Evolutionary conservation across 2,329 filamentous ascomycete species (phyloP), one percentile per base, ranked within the genome.

Genomic region (Colletotrichum viniferum): DNA sequence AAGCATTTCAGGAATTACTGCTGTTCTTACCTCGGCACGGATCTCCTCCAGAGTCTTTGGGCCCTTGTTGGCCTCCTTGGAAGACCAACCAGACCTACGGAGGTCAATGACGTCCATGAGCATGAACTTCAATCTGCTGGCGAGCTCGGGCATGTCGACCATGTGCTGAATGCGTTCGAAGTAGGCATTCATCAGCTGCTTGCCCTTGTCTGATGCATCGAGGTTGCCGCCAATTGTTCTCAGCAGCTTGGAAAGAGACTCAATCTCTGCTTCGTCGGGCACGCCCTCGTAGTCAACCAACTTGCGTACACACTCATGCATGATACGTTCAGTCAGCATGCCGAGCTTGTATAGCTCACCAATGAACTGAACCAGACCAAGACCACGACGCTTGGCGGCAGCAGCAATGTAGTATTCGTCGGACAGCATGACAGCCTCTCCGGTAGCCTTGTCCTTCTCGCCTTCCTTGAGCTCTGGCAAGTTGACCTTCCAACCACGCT

Each of bases 271-370:
- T 87, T 99, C 97, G 80, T 99, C 97, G 60, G 97, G 97, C 76
- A 95, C 88, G 77, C 95, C 96, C 82, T 96, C 94, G 85, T 97
- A 98, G 86, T 99, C 96, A 79, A 99, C 95, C 78, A 99, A 91
- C 86, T 98, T 98, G 88, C 96, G 94, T 32, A 99, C 96, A 90
- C 97, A 99, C 86, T 98, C 95, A 88, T 99, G 96, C 97, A 99
- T 99, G 87, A 99, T 99, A 84, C 96, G 95, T 85, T 98, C 95
- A 77, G 97, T 99, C 85, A 99, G 91, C 97, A 99, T 99, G 84
- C 94, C 93, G 76, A 99, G 92, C 90, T 98, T 99, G 92, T 98
- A 99, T 61, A 99, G 92, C 87, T 99, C 97, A 88, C 97, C 97
- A 83, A 99, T 99, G 87, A 99, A 99, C 86, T 98, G 96, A 78